Conservation (phyloP, 2,329 filamentous ascomycete species). For the Botrytis aclada region DNA sequence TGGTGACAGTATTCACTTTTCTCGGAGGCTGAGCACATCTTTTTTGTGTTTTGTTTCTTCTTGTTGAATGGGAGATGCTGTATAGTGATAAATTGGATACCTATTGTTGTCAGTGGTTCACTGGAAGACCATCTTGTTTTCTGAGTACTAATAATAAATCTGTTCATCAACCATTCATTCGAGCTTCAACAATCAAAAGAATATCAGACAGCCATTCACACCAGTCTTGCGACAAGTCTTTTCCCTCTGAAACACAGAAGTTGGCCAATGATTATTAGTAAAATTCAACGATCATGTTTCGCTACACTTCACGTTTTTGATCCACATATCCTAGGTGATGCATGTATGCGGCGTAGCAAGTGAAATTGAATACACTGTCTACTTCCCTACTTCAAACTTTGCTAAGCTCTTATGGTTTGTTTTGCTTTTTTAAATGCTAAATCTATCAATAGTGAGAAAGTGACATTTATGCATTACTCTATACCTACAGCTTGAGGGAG, state of each 20-base stretch:
- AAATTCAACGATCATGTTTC: not conserved
- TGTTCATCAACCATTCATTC: not conserved
- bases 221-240: not conserved
- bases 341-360: not conserved
- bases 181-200: not conserved
- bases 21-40: not conserved
- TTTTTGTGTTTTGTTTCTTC: not conserved
- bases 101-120: not conserved
- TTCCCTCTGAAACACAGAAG: not conserved
- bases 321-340: not conserved
- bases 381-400: not conserved
- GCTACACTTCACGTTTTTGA: not conserved
- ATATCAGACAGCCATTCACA: not conserved
- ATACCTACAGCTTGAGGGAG: not conserved
- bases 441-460: not conserved
- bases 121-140: not conserved
- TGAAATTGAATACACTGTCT: not conserved
- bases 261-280: too few relatives aligned
- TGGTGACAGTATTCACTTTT: conserved; percentile 3
- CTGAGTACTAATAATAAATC: not conserved
- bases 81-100: not conserved
- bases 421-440: not conserved
- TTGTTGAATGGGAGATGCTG: not conserved
- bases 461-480: not conserved
- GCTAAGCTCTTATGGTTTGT: too few relatives aligned